Conservation (phyloP, 2,329 filamentous ascomycete species). For the Aureobasidium sp. region DNA sequence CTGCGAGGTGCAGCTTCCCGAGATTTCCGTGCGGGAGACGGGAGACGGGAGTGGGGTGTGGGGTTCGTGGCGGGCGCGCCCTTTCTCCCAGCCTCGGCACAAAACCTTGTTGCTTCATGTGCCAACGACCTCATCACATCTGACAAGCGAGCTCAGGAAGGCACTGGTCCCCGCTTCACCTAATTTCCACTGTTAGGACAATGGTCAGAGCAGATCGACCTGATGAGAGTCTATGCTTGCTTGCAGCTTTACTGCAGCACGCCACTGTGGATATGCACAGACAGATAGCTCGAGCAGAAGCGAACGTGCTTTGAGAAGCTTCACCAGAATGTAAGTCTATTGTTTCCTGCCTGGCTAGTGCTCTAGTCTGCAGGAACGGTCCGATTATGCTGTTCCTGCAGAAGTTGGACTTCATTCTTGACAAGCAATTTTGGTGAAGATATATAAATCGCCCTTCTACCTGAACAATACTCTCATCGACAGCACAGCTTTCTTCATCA, state of each 20-base stretch:
- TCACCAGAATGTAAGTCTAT: not conserved
- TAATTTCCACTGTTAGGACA: not conserved
- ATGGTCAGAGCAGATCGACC: not conserved
- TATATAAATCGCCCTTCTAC: conserved; percentile 1
- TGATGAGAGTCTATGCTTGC: not conserved
- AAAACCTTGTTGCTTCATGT: not conserved
- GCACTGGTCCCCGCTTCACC: not conserved
- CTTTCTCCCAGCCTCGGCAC: not conserved
- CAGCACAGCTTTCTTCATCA: not conserved
- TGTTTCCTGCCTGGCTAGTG: not conserved
- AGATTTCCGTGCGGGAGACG: not conserved
- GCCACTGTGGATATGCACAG: conserved; percentile 4
- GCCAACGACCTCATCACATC: not conserved
- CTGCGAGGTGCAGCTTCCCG: not conserved
- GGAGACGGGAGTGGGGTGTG: conserved; percentile 3
- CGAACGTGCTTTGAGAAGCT: conserved; percentile 1
- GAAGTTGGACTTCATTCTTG: not conserved
- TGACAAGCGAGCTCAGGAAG: not conserved
- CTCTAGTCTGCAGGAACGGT: not conserved
- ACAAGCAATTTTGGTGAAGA: not conserved
- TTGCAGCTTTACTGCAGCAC: not conserved
- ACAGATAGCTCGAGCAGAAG: not conserved
- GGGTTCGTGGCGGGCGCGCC: not conserved
- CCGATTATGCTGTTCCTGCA: not conserved
- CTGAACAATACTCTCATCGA: not conserved